phyloP scores from a whole-genome alignment of 108 stramenopile genomes.

The Conticribra guillardii region DNA sequence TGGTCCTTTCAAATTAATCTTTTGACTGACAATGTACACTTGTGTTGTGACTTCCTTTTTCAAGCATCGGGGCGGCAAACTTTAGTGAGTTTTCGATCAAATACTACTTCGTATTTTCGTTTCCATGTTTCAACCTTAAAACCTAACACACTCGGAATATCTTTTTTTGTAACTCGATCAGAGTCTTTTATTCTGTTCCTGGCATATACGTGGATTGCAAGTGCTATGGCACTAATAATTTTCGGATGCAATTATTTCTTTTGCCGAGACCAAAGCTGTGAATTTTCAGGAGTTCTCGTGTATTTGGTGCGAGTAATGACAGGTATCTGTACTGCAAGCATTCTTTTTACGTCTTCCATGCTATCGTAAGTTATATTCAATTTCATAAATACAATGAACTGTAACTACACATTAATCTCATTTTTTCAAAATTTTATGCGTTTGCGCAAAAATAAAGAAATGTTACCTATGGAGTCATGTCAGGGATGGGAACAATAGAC shows the following conservation, averaged over 20 bases:
- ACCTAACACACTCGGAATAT: background rate
- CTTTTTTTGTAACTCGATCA: background rate
- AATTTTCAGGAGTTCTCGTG: slow-evolving; percentile 69
- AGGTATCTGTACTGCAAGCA: slow-evolving; percentile 59
- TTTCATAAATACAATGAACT: background rate
- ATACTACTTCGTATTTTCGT: background rate
- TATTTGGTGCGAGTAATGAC: slow-evolving; percentile 83
- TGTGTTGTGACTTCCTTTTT: background rate
- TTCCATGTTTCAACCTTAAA: background rate
- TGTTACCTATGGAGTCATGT: slow-evolving; percentile 83
- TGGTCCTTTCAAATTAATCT: slow-evolving; percentile 48
- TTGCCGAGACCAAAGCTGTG: slow-evolving; percentile 67
- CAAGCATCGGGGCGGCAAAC: background rate
- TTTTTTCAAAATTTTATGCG: too few relatives aligned
- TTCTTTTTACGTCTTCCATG: slow-evolving; percentile 85
- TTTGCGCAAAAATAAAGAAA: slow-evolving; percentile 54
- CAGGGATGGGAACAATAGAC: slow-evolving; percentile 93
- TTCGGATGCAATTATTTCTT: slow-evolving; percentile 85
- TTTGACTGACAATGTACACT: background rate
- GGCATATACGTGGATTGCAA: slow-evolving; percentile 83
- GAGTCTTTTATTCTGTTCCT: slow-evolving; percentile 94
- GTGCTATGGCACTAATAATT: slow-evolving; percentile 79
- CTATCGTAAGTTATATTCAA: slow-evolving; percentile 24
- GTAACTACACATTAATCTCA: too few relatives aligned
- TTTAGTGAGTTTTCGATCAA: slow-evolving; percentile 1